These are phyloP conservation scores for Aspergillus costaricaensis DNA, from an alignment of 2,329 filamentous ascomycete genomes.

Conservation along the genomic window DNA sequence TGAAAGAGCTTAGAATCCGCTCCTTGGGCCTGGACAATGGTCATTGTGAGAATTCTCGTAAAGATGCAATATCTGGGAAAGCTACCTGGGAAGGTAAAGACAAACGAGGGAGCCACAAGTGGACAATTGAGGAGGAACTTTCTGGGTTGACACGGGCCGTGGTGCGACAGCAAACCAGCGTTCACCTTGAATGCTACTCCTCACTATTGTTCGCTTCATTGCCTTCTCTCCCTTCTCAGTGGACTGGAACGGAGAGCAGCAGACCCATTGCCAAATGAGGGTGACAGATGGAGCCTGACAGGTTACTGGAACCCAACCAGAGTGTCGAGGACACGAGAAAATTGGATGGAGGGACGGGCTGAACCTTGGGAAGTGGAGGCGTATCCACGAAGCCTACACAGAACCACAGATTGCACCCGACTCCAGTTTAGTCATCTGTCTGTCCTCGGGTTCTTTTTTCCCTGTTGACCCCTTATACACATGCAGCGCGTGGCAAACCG, in stretches of 20 bases:
- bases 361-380: conserved; percentile 8
- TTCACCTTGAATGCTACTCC: background rate
- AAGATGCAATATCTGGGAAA: background rate
- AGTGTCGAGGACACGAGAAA: conserved; percentile 2
- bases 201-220: background rate
- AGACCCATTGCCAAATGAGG: background rate
- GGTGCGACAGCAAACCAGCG: background rate
- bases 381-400: background rate
- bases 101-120: background rate
- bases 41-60: conserved; percentile 21
- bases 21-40: conserved; percentile 22
- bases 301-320: conserved; percentile 1
- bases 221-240: background rate
- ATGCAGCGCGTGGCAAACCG: background rate
- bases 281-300: conserved; percentile 9
- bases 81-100: background rate
- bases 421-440: background rate
- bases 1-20: conserved; percentile 45
- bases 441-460: too few species aligned
- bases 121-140: background rate
- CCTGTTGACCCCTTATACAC: too few species aligned
- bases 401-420: background rate
- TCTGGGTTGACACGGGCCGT: background rate
- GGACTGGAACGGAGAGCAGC: background rate
- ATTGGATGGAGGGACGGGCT: conserved; percentile 3